Conservation (phyloP, 208 protist genomes). For the Angomonas ambiguus region DNA sequence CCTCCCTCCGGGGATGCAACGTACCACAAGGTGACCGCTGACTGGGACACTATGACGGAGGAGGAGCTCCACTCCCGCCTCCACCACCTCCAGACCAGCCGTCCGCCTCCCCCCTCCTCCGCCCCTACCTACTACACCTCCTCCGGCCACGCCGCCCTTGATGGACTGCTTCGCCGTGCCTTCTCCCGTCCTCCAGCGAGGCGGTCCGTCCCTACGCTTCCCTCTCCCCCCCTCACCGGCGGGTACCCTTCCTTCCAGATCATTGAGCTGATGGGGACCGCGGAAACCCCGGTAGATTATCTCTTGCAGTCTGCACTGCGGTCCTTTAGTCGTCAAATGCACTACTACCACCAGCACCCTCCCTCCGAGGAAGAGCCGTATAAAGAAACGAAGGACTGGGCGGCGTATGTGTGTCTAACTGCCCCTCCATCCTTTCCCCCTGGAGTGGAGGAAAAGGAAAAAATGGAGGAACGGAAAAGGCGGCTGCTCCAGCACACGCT, state of each 20-base stretch:
- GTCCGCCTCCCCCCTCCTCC: background rate
- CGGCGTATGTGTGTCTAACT: background rate
- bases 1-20: background rate
- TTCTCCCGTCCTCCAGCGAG: background rate
- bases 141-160: background rate
- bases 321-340: background rate
- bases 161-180: background rate
- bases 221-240: background rate
- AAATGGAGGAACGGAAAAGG: background rate
- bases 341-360: background rate
- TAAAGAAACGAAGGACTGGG: background rate
- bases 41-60: slow-evolving; percentile 2
- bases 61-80: background rate
- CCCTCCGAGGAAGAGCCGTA: background rate
- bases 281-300: background rate
- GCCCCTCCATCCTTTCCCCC: background rate
- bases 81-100: background rate
- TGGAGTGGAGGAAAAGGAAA: background rate
- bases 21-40: background rate
- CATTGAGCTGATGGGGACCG: background rate
- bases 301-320: background rate
- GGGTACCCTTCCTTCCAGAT: background rate
- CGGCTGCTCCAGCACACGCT: background rate
- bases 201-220: background rate
- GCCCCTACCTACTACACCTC: background rate